Percentiles rank a stretch among this genome's conserved stretches.
These are phyloP conservation scores for Venustampulla echinocandica DNA, from an alignment of 495 filamentous ascomycete genomes.

Conservation along the genomic window DNA sequence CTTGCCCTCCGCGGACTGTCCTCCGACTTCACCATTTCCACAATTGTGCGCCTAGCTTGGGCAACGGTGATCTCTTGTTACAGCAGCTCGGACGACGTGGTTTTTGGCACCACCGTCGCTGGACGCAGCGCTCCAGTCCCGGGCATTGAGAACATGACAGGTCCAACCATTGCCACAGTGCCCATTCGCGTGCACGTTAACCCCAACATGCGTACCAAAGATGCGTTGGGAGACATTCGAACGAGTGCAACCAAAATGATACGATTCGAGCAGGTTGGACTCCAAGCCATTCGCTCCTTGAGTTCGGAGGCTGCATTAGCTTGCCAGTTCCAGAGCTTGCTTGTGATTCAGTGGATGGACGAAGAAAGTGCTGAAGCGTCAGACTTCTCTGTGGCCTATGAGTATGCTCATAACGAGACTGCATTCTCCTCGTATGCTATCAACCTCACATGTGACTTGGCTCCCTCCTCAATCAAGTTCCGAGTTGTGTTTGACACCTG, in stretches of 20 bases:
- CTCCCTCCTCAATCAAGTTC: too few relatives aligned
- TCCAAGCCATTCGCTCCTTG: slow-evolving; percentile 59
- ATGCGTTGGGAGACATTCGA: slow-evolving; percentile 43
- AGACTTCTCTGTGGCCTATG: too few relatives aligned
- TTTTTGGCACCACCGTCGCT: slow-evolving; percentile 24
- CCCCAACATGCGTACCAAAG: slow-evolving; percentile 41
- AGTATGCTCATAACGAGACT: too few relatives aligned
- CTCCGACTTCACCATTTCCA: neutral
- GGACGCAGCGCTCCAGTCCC: slow-evolving; percentile 5
- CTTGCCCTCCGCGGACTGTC: neutral
- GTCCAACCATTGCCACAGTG: slow-evolving; percentile 9
- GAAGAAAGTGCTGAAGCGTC: too few relatives aligned
- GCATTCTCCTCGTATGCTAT: too few relatives aligned
- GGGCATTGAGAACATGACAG: slow-evolving; percentile 5
- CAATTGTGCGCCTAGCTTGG: neutral
- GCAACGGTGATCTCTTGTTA: slow-evolving; percentile 41
- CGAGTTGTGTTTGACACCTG: too few relatives aligned
- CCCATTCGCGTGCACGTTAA: slow-evolving; percentile 37
- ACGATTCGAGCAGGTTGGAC: slow-evolving; percentile 58
- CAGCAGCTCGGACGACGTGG: slow-evolving; percentile 36
- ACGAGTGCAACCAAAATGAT: slow-evolving; percentile 40
- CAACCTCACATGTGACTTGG: too few relatives aligned
- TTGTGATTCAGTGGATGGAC: slow-evolving; percentile 37
- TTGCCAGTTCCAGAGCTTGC: slow-evolving; percentile 36
- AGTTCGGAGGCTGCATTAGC: slow-evolving; percentile 54